Base-by-base conservation (phyloP, 192 early-diverging fungal genomes). In the Physocladia obscura region DNA sequence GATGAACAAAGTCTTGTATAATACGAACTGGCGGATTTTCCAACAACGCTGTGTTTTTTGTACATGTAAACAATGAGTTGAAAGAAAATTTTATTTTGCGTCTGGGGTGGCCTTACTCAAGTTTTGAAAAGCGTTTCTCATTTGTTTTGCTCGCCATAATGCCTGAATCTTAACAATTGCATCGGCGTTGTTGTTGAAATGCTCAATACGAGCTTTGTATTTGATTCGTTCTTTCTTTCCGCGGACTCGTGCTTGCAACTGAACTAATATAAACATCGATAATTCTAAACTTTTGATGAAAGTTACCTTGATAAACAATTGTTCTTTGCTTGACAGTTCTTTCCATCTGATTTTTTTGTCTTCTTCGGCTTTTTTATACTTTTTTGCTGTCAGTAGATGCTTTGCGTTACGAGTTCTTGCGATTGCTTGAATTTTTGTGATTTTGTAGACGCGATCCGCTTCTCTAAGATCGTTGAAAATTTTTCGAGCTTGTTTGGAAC, bases 1-100 rank as follows among this genome's bases (percentile, higher is more conserved):
- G 77, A 64, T 94, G 88, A 30, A 94, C 79, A 67, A 94, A 98
- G 60, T 86, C 89, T 58, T 94, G 92, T 19, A 99, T 79, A 1
- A 88, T 89, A 4, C 88, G 86, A 24, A 93, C 81, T 0, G 94
- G 83, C 30, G 95, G 93, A 62, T 89, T 96, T 62, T 84, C 83
- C 62, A 80, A 34, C 15, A 34, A 44, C 17, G 61, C 67, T 55
- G 55, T 3, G 0, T n/a, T n/a, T n/a, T n/a, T n/a, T n/a, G n/a
- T n/a, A n/a, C n/a, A n/a, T n/a, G n/a, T n/a, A n/a, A n/a, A 70
- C 8, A 57, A 74, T 37, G 48, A 37, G 3, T 35, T 17, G 21
- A 62, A 62, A 5, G 26, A 8, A 40, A 40, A 62, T 26, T 37
- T 21, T 70, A 44, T 64, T 2, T 29, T 11, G 19, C 44, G 62